phyloP scores from a whole-genome alignment of 2,329 filamentous ascomycete species.

The Calonectria ilicicola region DNA sequence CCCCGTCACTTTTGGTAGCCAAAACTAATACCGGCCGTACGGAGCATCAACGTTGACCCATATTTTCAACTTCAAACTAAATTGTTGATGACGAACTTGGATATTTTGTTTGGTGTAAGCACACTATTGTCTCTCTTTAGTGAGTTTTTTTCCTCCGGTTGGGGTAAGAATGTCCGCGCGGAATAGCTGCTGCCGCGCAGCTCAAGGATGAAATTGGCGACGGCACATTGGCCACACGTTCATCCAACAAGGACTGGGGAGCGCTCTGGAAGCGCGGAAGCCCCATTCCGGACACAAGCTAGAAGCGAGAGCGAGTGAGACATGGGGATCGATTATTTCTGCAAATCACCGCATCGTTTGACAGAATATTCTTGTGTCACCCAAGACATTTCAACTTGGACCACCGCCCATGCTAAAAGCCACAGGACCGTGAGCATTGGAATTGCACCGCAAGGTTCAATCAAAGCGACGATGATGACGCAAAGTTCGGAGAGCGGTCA shows the following conservation, averaged over 20 bases:
- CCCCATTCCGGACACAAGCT: too few relatives aligned
- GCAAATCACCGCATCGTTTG: too few relatives aligned
- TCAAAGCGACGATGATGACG: too few relatives aligned
- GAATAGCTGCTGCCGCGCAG: neutral
- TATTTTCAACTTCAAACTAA: neutral
- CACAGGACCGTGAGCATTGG: too few relatives aligned
- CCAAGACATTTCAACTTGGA: too few relatives aligned
- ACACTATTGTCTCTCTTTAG: neutral
- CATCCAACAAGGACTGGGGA: neutral
- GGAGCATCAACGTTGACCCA: neutral
- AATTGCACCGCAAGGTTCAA: too few relatives aligned
- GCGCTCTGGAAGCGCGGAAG: too few relatives aligned
- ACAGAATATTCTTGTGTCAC: too few relatives aligned
- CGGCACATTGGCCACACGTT: neutral
- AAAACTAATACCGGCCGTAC: slow-evolving; percentile 5
- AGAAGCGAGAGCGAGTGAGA: too few relatives aligned
- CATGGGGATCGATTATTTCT: too few relatives aligned
- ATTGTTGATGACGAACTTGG: neutral
- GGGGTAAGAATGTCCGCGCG: neutral
- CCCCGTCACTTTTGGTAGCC: neutral
- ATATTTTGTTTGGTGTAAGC: neutral
- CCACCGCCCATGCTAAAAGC: too few relatives aligned
- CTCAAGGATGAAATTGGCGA: neutral
- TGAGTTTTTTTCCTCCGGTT: neutral
- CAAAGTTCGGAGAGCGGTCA: too few relatives aligned